Evolutionary conservation across 2,329 filamentous ascomycete species (phyloP), one percentile per base, ranked within the genome.

Genomic region (Rosellinia necatrix): DNA sequence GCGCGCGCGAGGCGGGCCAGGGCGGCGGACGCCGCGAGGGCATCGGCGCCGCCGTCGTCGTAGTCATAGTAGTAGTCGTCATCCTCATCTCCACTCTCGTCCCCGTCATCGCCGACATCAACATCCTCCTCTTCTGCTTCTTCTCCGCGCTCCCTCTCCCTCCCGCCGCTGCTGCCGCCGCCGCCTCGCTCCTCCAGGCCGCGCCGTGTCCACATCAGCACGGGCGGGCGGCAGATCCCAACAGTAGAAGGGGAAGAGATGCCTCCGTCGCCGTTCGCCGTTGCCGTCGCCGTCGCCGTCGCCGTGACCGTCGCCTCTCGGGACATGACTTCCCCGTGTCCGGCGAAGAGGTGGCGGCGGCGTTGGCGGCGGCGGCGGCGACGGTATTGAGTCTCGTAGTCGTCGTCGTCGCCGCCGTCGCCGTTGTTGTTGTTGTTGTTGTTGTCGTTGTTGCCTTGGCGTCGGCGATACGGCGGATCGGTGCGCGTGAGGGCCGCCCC

Each of bases 171-270:
- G n/a, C n/a, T n/a, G n/a, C n/a, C n/a, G n/a, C n/a, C n/a, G n/a
- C n/a, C n/a, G n/a, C n/a, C n/a, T n/a, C n/a, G n/a, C n/a, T n/a
- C n/a, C n/a, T n/a, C n/a, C n/a, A n/a, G 10, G 10, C 13, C 13
- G 15, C 3, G 4, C 22, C 13, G 21, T 34, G 22, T 40, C 30
- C 4, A 19, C n/a, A n/a, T n/a, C n/a, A n/a, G n/a, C n/a, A n/a
- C n/a, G n/a, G n/a, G n/a, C n/a, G n/a, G n/a, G n/a, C n/a, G n/a
- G n/a, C n/a, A n/a, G n/a, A n/a, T n/a, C n/a, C n/a, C n/a, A n/a
- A n/a, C n/a, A n/a, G n/a, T 60, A 58, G 55, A 66, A 66, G 19
- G 62, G 65, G 48, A 59, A 58, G 40, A 66, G 53, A 24, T 66
- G 65, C 40, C 62, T 62, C n/a, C 61, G 59, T 25, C 56, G 63